Evolutionary conservation across 352 stramenopile genomes (phyloP), one percentile per base, ranked within the genome.

Genomic region (Pythium brassicae): DNA sequence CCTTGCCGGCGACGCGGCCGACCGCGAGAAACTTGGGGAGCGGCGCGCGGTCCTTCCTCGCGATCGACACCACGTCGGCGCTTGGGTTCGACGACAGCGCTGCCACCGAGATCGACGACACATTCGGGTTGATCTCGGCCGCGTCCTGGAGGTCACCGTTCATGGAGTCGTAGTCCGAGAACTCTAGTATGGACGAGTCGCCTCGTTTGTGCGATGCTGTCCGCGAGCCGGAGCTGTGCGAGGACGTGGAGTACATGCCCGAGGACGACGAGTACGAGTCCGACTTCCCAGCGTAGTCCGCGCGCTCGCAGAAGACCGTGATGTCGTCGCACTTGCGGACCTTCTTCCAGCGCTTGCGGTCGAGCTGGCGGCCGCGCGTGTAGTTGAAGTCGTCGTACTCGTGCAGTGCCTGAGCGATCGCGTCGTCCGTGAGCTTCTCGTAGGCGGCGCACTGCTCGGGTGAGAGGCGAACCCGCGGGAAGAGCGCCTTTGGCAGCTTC

Each of bases 351-450:
- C 62, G 71, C 17, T 61, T 59, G 15, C 43, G 51, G 60, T 79
- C 66, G 22, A 84, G 57, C 26, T 61, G 56, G 3, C 63, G 63
- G 2, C 49, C 44, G 43, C 59, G 44, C 8, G 4, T 40, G 61
- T 67, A 69, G 8, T 72, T 20, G 23, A 68, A 80, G 11, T 69
- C 61, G 37, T 83, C 73, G 55, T 80, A 83, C 25, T 66, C 65
- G 25, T 72, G 57, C 20, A 71, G 65, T 35, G 61, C 60, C 0
- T 66, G 40, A 10, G 73, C 60, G 45, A 83, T 48, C 9, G 79
- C 74, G 29, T 53, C 58, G 34, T 71, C 29, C 26, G 54, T 56
- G 26, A 77, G 35, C 32, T 71, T 63, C 46, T 56, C 58, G 50
- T 64, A 62, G n/a, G 68, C 61, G 5, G 57, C 59, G 57, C 43